phyloP scores from a whole-genome alignment of 352 stramenopile genomes.

The Hyaloperonospora brassicae region DNA sequence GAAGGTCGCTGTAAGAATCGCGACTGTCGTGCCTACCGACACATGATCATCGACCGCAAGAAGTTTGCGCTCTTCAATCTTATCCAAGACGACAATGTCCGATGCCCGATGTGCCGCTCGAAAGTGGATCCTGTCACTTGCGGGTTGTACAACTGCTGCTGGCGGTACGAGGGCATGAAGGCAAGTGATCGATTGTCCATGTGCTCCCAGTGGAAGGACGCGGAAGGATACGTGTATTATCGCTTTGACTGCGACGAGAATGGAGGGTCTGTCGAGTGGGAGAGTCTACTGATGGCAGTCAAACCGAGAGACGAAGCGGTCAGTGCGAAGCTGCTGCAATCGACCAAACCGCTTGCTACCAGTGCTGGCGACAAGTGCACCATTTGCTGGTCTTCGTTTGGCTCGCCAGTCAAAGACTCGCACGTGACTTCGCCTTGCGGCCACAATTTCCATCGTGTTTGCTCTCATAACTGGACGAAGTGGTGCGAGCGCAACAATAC shows the following conservation, averaged over 20 bases:
- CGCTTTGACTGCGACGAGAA: slow-evolving; percentile 5
- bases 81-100: slow-evolving; percentile 11
- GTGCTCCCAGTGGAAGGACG: slow-evolving; percentile 20
- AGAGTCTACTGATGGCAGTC: slow-evolving; percentile 14
- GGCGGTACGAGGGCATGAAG: slow-evolving; percentile 25
- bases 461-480: slow-evolving; percentile 11
- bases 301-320: neutral
- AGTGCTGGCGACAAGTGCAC: slow-evolving; percentile 4
- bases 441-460: slow-evolving; percentile 15
- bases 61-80: slow-evolving; percentile 21
- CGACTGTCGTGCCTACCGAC: slow-evolving; percentile 11
- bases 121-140: slow-evolving; percentile 21
- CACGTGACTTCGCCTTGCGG: slow-evolving; percentile 2
- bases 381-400: slow-evolving; percentile 12
- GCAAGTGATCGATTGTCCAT: slow-evolving; percentile 4
- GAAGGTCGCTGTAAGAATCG: slow-evolving; percentile 20
- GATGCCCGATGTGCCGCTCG: slow-evolving; percentile 7
- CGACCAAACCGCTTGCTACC: neutral
- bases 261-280: slow-evolving; percentile 7
- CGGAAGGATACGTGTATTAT: slow-evolving; percentile 15
- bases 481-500: slow-evolving; percentile 6
- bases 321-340: neutral
- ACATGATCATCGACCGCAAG: slow-evolving; percentile 15
- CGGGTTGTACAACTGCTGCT: slow-evolving; percentile 30
- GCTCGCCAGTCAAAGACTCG: neutral